Evolutionary conservation across 345 rosid genomes (phyloP), one percentile per base, ranked within the genome.

Genomic region (Mallotus nudiflorus): DNA sequence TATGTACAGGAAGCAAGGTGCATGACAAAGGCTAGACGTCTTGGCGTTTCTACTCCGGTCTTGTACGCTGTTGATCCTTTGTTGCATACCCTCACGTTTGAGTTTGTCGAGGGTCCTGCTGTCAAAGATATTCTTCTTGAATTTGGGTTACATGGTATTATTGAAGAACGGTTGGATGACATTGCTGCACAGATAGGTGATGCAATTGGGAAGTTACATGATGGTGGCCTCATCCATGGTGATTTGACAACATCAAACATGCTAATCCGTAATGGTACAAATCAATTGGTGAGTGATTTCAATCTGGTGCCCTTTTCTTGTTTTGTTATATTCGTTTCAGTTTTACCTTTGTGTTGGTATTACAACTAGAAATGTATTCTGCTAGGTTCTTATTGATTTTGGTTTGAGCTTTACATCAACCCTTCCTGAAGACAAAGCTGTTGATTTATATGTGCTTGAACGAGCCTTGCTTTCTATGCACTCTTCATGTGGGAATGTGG

Each of bases 401-500:
- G 98, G 98, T 22, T 85, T 94, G 81, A 92, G 98, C 84, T 88
- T 88, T 81, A 92, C 95, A 64, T 92, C 96, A 51, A 86, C 93
- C 0, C 89, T 96, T 66, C 98, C 97, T 4, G 98, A 96, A 78
- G 97, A 96, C 77, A 96, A 89, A 79, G 96, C 97, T 66, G 98
- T 96, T 65, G 98, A 92, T 75, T 78, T 96, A 59, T 96, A 96
- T 75, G 98, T 92, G 9, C 97, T 96, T 14, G 98, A 96, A 80
- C 82, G 99, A 83, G 98, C 97, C 5, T 83, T 92, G 72, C 83
- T 96, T 66, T 89, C 96, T 0, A 86, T 92, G 98, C 99, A 92
- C 80, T 96, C 98, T 48, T 85, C 93, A 11, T 96, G 99, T 50
- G 97, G 98, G 72, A 86, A 96, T 78, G 99, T 96, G 97, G 98